These are phyloP conservation scores for Thalia dealbata DNA, from an alignment of 176 grass and related monocot genomes.

Conservation along the genomic window DNA sequence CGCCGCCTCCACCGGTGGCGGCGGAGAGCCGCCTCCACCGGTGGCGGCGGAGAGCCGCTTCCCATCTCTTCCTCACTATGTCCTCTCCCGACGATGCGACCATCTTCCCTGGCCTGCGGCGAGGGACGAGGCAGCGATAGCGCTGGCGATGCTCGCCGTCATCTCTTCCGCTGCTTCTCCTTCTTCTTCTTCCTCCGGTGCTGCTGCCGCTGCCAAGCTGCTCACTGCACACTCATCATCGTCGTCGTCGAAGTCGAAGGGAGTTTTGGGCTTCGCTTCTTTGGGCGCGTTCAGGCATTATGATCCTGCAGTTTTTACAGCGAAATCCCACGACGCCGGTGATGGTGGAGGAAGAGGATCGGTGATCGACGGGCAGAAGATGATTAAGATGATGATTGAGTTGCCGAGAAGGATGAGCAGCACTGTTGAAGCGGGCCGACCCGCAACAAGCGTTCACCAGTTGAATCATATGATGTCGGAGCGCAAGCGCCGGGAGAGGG, in stretches of 20 bases:
- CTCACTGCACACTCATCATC: too few species aligned
- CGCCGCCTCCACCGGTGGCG: conserved; percentile 27
- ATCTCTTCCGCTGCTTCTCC: conserved; percentile 23
- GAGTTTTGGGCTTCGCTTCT: too few species aligned
- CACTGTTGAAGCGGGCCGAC: background rate
- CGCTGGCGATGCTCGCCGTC: conserved; percentile 39
- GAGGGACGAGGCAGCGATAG: background rate
- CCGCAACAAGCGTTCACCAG: conserved; percentile 21
- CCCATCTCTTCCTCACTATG: background rate
- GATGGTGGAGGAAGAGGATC: background rate
- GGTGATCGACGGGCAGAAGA: conserved; percentile 33
- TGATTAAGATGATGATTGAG: conserved; percentile 56
- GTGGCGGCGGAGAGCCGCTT: background rate
- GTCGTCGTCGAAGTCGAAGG: too few species aligned
- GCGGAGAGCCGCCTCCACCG: conserved; percentile 38
- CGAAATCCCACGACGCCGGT: background rate
- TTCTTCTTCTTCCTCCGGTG: background rate
- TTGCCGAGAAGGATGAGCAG: conserved; percentile 33
- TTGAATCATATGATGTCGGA: conserved; percentile 31
- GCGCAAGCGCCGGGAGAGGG: conserved; percentile 38
- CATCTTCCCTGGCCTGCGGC: conserved; percentile 7
- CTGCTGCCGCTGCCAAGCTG: background rate
- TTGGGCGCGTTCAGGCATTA: conserved; percentile 46
- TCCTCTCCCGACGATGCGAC: background rate
- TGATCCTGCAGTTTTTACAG: conserved; percentile 25